These are phyloP conservation scores for Chloroidium sp. DNA, from an alignment of 163 green algal genomes.

Conservation along the genomic window DNA sequence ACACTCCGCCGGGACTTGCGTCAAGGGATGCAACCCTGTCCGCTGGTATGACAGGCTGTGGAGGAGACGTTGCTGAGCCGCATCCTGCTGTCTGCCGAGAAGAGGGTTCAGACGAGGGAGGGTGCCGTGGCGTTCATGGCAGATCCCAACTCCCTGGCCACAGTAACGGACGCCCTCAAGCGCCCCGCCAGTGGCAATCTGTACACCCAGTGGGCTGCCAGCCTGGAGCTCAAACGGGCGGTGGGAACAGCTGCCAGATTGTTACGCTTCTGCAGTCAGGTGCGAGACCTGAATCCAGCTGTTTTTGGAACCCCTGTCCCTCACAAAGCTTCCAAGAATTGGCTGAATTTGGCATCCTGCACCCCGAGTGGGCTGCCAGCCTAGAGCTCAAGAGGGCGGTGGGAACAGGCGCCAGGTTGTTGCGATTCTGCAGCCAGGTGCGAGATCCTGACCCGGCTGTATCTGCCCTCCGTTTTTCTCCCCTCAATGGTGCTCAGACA, in stretches of 20 bases:
- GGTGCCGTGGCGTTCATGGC: constrained; percentile 25
- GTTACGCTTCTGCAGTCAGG: constrained; percentile 4
- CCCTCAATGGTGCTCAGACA: too few species aligned
- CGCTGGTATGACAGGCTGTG: too few species aligned
- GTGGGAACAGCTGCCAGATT: not conserved
- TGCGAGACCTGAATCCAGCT: too few species aligned
- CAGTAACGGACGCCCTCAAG: constrained; percentile 31
- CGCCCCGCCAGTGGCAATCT: constrained; percentile 19
- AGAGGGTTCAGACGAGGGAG: constrained; percentile 3
- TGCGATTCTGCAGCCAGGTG: constrained; percentile 4
- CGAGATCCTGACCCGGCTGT: too few species aligned
- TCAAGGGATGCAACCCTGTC: too few species aligned
- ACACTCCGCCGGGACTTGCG: too few species aligned
- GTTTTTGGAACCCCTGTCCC: too few species aligned
- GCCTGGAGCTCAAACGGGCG: not conserved
- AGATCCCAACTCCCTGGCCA: constrained; percentile 30
- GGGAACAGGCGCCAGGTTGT: not conserved
- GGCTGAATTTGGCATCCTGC: constrained; percentile 6
- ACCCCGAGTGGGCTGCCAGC: constrained; percentile 7
- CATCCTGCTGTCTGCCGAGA: constrained; percentile 5
- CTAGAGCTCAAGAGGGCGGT: not conserved
- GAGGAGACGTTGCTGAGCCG: too few species aligned
- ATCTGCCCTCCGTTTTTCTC: too few species aligned
- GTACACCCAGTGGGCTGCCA: constrained; percentile 10
- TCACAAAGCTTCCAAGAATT: too few species aligned